Percentiles rank a stretch among this genome's conserved stretches.
Conservation (phyloP, 805 yeast species). For the Teunomyces atbi region DNA sequence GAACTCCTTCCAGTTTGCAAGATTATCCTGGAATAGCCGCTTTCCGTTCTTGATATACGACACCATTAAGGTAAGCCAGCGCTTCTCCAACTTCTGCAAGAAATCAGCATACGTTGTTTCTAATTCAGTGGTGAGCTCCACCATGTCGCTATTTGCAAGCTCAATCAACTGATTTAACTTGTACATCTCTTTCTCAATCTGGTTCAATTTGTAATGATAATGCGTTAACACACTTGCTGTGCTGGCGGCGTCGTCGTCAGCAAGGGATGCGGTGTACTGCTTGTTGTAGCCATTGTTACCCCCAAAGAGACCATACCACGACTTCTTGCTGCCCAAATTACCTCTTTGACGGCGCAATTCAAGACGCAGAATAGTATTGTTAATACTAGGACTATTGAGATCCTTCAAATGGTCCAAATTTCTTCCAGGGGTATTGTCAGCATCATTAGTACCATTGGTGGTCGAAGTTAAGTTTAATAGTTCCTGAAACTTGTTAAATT, state of each 20-base stretch:
- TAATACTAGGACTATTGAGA: conserved; percentile 39
- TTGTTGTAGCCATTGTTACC: conserved; percentile 33
- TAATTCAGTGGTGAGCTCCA: conserved; percentile 43
- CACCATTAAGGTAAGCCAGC: conserved; percentile 39
- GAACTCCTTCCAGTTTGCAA: conserved; percentile 34
- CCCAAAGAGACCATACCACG: conserved; percentile 47
- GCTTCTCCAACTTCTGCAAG: conserved; percentile 38
- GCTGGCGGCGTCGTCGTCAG: conserved; percentile 11
- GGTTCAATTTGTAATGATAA: conserved; percentile 28
- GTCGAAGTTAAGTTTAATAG: conserved; percentile 20
- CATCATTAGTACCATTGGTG: conserved; percentile 2
- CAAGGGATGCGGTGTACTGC: conserved; percentile 10
- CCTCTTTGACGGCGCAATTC: conserved; percentile 23
- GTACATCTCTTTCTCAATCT: conserved; percentile 39
- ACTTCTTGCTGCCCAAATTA: conserved; percentile 22
- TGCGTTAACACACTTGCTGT: conserved; percentile 10
- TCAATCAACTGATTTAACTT: conserved; percentile 50
- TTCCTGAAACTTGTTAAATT: conserved; percentile 38
- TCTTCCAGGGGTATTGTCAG: background rate
- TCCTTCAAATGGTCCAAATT: conserved; percentile 27
- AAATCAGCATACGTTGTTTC: conserved; percentile 38
- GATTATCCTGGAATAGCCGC: conserved; percentile 29
- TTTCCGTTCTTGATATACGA: conserved; percentile 35
- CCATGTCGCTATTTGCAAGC: conserved; percentile 43
- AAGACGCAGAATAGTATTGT: conserved; percentile 31